phyloP scores from a whole-genome alignment of 129 eudicot species.

The Pittosporum tobira region DNA sequence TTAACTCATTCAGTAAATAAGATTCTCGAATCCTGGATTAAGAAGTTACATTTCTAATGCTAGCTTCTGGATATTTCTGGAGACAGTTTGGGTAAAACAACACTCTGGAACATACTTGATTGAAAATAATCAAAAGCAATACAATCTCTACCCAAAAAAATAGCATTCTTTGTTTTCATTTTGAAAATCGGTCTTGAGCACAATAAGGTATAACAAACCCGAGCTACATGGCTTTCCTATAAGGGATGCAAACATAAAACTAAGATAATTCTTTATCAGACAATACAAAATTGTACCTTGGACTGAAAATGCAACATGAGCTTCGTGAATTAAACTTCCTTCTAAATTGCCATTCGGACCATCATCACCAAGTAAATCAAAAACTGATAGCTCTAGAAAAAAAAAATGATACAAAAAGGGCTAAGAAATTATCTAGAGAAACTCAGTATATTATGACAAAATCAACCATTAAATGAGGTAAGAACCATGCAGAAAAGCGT shows the following conservation, averaged over 20 bases:
- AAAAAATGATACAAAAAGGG: constrained; percentile 11
- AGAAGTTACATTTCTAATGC: neutral
- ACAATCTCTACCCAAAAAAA: neutral
- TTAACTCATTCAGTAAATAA: too few relatives aligned
- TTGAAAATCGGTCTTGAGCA: neutral
- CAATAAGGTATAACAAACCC: neutral
- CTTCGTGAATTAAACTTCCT: constrained; percentile 42
- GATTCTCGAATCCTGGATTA: too few relatives aligned
- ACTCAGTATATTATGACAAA: neutral
- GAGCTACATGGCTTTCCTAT: neutral
- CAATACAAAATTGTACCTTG: constrained; percentile 44
- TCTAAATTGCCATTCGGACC: constrained; percentile 32
- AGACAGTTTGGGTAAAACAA: too few relatives aligned
- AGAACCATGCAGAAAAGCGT: constrained; percentile 2
- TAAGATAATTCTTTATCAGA: neutral
- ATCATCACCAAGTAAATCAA: constrained; percentile 75
- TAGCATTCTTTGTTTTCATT: neutral
- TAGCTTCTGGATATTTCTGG: too few relatives aligned
- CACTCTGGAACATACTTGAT: neutral
- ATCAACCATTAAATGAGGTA: neutral
- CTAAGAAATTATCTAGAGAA: constrained; percentile 1
- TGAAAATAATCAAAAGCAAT: neutral
- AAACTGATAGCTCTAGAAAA: constrained; percentile 50
- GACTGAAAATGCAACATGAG: constrained; percentile 84
- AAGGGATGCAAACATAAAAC: neutral